Evolutionary conservation across 2,329 filamentous ascomycete species (phyloP).

Genomic region (Verticillium alfalfae): DNA sequence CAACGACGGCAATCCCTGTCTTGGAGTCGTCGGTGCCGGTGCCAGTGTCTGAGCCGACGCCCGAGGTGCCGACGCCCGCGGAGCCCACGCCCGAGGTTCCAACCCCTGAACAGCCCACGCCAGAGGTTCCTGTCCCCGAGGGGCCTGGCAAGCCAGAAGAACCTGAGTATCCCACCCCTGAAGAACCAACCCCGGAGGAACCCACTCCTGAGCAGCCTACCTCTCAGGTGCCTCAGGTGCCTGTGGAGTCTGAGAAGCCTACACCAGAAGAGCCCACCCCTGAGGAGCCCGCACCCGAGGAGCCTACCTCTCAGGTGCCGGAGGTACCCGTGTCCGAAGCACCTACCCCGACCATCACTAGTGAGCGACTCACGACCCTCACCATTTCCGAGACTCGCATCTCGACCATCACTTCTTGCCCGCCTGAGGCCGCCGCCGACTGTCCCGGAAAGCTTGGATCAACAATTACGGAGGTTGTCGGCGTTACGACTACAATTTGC

Average conservation of each 20-base stretch:
- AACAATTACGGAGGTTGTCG: not conserved
- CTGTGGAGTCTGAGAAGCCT: not conserved
- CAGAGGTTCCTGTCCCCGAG: not conserved
- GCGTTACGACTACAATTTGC: constrained; percentile 40
- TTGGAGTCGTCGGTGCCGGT: not conserved
- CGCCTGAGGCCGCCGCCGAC: constrained; percentile 12
- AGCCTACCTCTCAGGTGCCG: not conserved
- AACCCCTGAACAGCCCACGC: not conserved
- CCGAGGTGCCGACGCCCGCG: not conserved
- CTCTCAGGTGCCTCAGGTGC: not conserved
- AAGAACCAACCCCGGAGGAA: not conserved
- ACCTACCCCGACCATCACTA: constrained; percentile 4
- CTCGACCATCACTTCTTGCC: constrained; percentile 22
- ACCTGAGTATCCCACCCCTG: not conserved
- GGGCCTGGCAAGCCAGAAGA: not conserved
- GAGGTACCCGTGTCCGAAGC: not conserved
- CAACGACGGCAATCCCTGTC: not conserved
- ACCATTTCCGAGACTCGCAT: constrained; percentile 21
- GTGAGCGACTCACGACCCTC: constrained; percentile 5
- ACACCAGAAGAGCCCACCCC: not conserved
- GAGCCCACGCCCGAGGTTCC: not conserved
- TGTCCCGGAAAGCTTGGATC: constrained; percentile 11
- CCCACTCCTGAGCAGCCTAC: not conserved
- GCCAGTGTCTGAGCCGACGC: not conserved
- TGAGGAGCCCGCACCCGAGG: not conserved